Evolutionary conservation across 2,329 filamentous ascomycete genomes (phyloP).

Genomic region (Harringtonia lauricola): DNA sequence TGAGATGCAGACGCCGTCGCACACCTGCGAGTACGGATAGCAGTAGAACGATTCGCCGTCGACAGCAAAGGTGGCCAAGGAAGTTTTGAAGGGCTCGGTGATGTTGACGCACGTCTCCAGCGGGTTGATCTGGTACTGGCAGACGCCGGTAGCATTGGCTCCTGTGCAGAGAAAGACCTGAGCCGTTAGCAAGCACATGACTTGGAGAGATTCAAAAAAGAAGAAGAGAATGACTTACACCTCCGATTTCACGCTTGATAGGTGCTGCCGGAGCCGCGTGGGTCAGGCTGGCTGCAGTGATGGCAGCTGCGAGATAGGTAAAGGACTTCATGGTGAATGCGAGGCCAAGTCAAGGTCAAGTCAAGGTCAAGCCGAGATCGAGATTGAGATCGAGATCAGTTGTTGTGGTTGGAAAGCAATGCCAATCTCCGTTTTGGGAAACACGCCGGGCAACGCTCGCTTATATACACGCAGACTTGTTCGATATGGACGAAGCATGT

Average conservation of each 20-base stretch:
- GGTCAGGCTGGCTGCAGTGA: no score
- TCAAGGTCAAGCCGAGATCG: no score
- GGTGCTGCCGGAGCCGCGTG: conserved; percentile 13
- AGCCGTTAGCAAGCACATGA: background rate
- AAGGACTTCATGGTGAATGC: conserved; percentile 7
- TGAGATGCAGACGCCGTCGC: conserved; percentile 33
- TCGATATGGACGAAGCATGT: no score
- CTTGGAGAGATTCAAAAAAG: background rate
- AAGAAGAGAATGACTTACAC: conserved; percentile 25
- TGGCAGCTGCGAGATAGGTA: conserved; percentile 4
- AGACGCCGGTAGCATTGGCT: conserved; percentile 35
- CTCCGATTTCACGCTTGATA: conserved; percentile 32
- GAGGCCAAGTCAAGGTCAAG: no score
- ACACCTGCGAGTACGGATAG: conserved; percentile 30
- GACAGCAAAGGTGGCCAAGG: conserved; percentile 38
- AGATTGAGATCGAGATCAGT: background rate
- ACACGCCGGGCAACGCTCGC: no score
- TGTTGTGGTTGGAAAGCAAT: no score
- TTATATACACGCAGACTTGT: no score
- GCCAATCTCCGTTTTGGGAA: no score
- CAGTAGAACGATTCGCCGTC: conserved; percentile 38
- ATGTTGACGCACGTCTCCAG: conserved; percentile 36
- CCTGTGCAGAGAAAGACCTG: conserved; percentile 41
- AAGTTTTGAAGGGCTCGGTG: conserved; percentile 20
- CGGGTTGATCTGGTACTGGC: conserved; percentile 30